A percentile compares a stretch with the other conserved stretches of the same genome.
Evolutionary conservation across 2,329 filamentous ascomycete species (phyloP).

Genomic region (Sodiomyces alkalinus): DNA sequence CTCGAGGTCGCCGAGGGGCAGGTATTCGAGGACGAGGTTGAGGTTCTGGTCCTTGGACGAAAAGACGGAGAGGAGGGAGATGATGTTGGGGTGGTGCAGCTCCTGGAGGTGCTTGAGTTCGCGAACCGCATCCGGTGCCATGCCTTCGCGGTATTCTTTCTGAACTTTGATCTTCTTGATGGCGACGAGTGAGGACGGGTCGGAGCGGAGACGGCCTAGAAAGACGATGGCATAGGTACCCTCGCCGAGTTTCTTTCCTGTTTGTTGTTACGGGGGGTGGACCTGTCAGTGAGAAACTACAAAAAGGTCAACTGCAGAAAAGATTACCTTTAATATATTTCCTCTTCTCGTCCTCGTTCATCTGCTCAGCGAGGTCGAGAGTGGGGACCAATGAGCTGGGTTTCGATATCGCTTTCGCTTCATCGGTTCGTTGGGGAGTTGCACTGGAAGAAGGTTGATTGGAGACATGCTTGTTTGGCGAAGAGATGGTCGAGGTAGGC

Average conservation of each 20-base stretch:
- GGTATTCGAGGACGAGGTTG: conserved; percentile 85
- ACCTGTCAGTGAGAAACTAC: not conserved
- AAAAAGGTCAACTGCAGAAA: conserved; percentile 4
- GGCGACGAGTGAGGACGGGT: conserved; percentile 64
- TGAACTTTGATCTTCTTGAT: conserved; percentile 89
- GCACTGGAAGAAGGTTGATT: conserved; percentile 27
- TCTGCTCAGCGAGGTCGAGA: conserved; percentile 57
- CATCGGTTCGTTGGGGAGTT: conserved; percentile 20
- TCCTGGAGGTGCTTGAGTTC: conserved; percentile 95
- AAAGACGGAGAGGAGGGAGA: conserved; percentile 83
- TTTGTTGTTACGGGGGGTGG: too few relatives aligned
- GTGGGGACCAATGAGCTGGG: conserved; percentile 18
- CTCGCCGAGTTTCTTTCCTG: conserved; percentile 82
- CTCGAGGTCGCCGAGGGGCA: conserved; percentile 88
- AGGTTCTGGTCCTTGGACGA: conserved; percentile 93
- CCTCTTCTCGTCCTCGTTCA: conserved; percentile 67
- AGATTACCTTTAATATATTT: conserved; percentile 93
- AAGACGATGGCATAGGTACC: conserved; percentile 96
- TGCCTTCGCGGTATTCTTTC: conserved; percentile 75
- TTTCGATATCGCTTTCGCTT: conserved; percentile 4
- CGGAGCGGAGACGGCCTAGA: conserved; percentile 61
- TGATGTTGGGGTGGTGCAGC: conserved; percentile 88
- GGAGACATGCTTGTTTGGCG: conserved; percentile 27
- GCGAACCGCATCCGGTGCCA: conserved; percentile 86
- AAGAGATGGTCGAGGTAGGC: conserved; percentile 20